Evolutionary conservation across 2,329 filamentous ascomycete genomes (phyloP).

Genomic region (Sodiomyces alkalinus): DNA sequence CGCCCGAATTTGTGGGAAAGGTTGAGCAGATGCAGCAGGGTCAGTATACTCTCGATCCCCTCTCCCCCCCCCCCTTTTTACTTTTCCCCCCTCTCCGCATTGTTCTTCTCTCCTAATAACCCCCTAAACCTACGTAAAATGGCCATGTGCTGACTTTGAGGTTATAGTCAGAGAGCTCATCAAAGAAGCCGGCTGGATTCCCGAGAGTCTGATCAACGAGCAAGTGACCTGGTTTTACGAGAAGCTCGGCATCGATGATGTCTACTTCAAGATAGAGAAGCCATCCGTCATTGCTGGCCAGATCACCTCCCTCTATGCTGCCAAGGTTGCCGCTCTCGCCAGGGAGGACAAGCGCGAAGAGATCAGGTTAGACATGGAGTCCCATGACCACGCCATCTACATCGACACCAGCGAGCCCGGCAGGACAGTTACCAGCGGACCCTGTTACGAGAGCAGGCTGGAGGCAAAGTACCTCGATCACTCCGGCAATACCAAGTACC

Average conservation of each 20-base stretch:
- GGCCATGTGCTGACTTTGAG: too few relatives aligned
- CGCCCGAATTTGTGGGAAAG: conserved; percentile 88
- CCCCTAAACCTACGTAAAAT: too few relatives aligned
- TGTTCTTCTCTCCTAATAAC: conserved; percentile 4
- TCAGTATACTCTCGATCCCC: conserved; percentile 20
- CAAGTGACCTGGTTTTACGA: conserved; percentile 97
- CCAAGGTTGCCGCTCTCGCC: conserved; percentile 87
- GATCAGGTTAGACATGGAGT: conserved; percentile 92
- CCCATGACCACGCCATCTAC: conserved; percentile 87
- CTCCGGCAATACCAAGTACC: conserved; percentile 60
- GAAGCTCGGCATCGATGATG: conserved; percentile 92
- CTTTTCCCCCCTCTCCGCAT: not conserved
- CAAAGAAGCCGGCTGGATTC: conserved; percentile 71
- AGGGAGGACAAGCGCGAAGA: conserved; percentile 88
- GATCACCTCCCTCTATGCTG: conserved; percentile 90
- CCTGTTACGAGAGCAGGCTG: conserved; percentile 85
- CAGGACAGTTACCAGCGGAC: conserved; percentile 57
- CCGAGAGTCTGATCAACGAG: conserved; percentile 62
- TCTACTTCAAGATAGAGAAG: conserved; percentile 88
- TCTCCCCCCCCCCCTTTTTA: not conserved
- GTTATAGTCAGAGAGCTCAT: conserved; percentile 63
- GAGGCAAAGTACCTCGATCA: conserved; percentile 91
- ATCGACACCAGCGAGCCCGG: conserved; percentile 95
- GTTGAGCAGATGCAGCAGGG: conserved; percentile 74
- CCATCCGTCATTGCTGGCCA: conserved; percentile 81